Evolutionary conservation across 2,329 filamentous ascomycete species (phyloP).

Genomic region (Hypoxylon rubiginosum): DNA sequence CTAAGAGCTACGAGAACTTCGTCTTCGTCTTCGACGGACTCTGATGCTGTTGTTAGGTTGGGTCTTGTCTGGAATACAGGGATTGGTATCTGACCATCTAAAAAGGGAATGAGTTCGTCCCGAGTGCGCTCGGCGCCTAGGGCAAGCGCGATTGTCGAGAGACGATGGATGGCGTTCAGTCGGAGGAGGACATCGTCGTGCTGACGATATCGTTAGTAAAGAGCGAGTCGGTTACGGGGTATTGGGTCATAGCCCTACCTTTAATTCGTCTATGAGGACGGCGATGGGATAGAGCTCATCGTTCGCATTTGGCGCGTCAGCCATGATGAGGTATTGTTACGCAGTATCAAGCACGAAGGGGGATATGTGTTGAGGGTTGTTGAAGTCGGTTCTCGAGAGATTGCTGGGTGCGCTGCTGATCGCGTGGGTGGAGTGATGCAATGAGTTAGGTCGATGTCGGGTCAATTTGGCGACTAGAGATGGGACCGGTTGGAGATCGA

Average conservation of each 20-base stretch:
- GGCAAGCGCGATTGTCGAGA: slow-evolving; percentile 97
- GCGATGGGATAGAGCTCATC: slow-evolving; percentile 99
- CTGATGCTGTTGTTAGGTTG: slow-evolving; percentile 64
- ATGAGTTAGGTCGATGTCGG: slow-evolving; percentile 47
- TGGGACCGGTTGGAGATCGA: slow-evolving; percentile 34
- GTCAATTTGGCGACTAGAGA: slow-evolving; percentile 39
- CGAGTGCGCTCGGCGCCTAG: slow-evolving; percentile 95
- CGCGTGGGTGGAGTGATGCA: slow-evolving; percentile 53
- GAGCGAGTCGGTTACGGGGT: slow-evolving; percentile 27
- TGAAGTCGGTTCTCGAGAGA: slow-evolving; percentile 32
- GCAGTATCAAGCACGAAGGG: slow-evolving; percentile 18
- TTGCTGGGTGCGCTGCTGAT: slow-evolving; percentile 46
- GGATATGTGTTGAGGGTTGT: slow-evolving; percentile 16
- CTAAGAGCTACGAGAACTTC: slow-evolving; percentile 97
- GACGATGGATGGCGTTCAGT: slow-evolving; percentile 97
- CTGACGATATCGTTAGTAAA: slow-evolving; percentile 63
- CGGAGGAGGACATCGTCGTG: slow-evolving; percentile 98
- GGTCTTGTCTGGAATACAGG: slow-evolving; percentile 26
- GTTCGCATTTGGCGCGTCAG: slow-evolving; percentile 87
- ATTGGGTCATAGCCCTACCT: slow-evolving; percentile 71
- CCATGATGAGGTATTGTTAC: slow-evolving; percentile 74
- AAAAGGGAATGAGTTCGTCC: slow-evolving; percentile 98
- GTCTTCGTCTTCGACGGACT: slow-evolving; percentile 99
- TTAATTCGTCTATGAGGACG: slow-evolving; percentile 99
- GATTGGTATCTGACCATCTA: slow-evolving; percentile 82